These are phyloP conservation scores for Ceratocystis papillata DNA, from an alignment of 2,329 filamentous ascomycete species.

Conservation along the genomic window DNA sequence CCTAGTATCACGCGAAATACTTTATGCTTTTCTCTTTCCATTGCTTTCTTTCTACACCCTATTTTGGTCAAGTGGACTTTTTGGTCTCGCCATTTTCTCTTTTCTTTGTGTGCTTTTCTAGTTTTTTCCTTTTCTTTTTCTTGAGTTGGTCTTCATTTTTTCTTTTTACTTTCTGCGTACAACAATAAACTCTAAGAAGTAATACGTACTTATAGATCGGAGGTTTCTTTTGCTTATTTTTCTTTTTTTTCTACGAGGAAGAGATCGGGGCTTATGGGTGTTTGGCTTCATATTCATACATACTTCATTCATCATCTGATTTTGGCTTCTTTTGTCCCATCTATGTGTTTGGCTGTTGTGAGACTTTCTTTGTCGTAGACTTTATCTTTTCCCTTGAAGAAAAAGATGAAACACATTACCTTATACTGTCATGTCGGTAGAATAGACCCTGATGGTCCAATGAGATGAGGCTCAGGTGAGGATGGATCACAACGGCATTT, in stretches of 20 bases:
- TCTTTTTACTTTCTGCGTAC: background rate
- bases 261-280: background rate
- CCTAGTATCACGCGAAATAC: background rate
- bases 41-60: background rate
- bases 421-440: no score
- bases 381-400: no score
- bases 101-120: background rate
- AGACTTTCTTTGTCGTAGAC: no score
- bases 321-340: no score
- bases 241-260: background rate
- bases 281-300: no score
- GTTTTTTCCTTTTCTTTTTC: background rate
- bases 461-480: background rate
- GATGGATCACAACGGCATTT: background rate
- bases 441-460: background rate
- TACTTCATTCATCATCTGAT: no score
- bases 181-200: background rate
- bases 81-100: background rate
- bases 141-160: background rate
- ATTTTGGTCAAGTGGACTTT: background rate
- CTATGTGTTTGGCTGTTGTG: no score
- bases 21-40: background rate
- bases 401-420: no score
- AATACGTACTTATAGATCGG: background rate
- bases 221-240: background rate